Evolutionary conservation across 2,329 filamentous ascomycete species (phyloP).

Genomic region (Sporothrix inflata): DNA sequence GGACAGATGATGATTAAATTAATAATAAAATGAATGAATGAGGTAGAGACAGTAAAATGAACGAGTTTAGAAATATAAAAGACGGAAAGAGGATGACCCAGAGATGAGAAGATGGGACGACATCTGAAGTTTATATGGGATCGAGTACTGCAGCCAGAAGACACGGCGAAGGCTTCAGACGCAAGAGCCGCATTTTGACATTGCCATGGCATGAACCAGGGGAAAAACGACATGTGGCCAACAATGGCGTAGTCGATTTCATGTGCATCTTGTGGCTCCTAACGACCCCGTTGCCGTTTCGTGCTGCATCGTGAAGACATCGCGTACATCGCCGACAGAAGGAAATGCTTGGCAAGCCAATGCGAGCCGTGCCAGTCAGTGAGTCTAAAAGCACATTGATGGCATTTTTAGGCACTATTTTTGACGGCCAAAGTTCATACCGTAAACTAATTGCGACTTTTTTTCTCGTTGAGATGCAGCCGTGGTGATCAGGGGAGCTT

Average conservation of each 20-base stretch:
- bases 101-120: background rate
- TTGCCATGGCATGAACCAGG: background rate
- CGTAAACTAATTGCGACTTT: background rate
- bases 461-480: background rate
- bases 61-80: background rate
- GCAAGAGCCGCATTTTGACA: background rate
- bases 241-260: background rate
- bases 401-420: background rate
- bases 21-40: background rate
- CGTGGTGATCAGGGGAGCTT: constrained; percentile 18
- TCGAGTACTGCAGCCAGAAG: background rate
- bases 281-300: constrained; percentile 3
- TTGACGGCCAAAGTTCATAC: background rate
- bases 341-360: constrained; percentile 1
- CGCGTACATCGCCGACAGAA: background rate
- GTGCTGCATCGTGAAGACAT: constrained; percentile 10
- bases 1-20: background rate
- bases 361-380: background rate
- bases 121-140: background rate
- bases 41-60: constrained; percentile 16
- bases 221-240: background rate
- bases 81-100: background rate
- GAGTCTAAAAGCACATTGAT: background rate
- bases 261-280: background rate
- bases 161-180: background rate